These are phyloP conservation scores for Cordyceps fumosorosea DNA, from an alignment of 2,329 filamentous ascomycete genomes.

Conservation along the genomic window DNA sequence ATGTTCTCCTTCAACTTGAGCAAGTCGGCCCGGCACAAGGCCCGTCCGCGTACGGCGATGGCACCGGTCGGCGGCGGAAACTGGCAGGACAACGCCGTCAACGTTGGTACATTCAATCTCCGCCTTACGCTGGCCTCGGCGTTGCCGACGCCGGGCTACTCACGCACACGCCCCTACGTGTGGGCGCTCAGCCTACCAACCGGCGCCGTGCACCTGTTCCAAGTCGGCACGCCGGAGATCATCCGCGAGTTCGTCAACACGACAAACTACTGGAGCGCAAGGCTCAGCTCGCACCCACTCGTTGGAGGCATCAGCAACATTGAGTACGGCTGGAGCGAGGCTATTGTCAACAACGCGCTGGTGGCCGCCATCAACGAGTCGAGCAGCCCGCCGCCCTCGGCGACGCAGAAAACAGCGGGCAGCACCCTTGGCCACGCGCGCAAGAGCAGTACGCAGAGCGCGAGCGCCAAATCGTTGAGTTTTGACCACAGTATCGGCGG, in stretches of 20 bases:
- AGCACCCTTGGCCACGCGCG: constrained; percentile 31
- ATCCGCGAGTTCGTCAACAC: constrained; percentile 90
- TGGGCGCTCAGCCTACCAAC: constrained; percentile 90
- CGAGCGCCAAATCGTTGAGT: constrained; percentile 48
- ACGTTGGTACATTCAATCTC: constrained; percentile 77
- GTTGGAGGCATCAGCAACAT: constrained; percentile 92
- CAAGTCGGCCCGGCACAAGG: constrained; percentile 67
- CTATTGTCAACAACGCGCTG: constrained; percentile 60
- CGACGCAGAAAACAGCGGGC: constrained; percentile 17
- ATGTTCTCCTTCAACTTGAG: constrained; percentile 87
- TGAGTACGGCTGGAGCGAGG: constrained; percentile 93
- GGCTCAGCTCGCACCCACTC: constrained; percentile 87
- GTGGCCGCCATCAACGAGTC: constrained; percentile 47
- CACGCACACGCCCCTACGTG: constrained; percentile 80
- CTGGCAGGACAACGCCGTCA: constrained; percentile 95
- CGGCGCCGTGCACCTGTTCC: constrained; percentile 95
- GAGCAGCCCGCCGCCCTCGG: constrained; percentile 3
- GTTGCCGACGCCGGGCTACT: constrained; percentile 87
- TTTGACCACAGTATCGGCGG: constrained; percentile 48
- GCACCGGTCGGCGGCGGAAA: constrained; percentile 73
- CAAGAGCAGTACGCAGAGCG: constrained; percentile 41
- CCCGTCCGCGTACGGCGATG: constrained; percentile 46
- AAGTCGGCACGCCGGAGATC: constrained; percentile 91
- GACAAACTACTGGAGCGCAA: constrained; percentile 95
- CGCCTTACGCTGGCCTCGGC: constrained; percentile 88